phyloP scores from a whole-genome alignment of 2,329 filamentous ascomycete genomes.

The Neonectria coccinea region DNA sequence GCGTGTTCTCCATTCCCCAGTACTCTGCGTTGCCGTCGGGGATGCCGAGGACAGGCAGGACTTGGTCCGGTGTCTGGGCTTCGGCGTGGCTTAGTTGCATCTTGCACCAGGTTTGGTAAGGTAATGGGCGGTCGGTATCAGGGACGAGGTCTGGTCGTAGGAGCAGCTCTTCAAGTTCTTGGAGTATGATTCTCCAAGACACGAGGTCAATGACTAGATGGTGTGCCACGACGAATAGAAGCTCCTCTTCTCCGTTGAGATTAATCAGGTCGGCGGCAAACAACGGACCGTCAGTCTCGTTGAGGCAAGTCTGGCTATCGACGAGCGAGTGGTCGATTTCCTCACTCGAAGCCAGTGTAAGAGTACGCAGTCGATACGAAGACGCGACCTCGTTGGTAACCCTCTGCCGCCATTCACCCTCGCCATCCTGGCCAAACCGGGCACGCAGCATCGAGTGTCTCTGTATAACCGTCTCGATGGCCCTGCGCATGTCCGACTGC shows the following conservation, averaged over 20 bases:
- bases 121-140: slow-evolving; percentile 30
- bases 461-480: slow-evolving; percentile 22
- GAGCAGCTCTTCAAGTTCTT: slow-evolving; percentile 52
- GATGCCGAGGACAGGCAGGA: slow-evolving; percentile 26
- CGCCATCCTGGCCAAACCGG: slow-evolving; percentile 11
- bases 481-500: slow-evolving; percentile 18
- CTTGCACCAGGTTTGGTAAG: slow-evolving; percentile 54
- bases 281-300: slow-evolving; percentile 16
- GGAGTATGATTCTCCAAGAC: slow-evolving; percentile 57
- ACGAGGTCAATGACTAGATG: slow-evolving; percentile 57
- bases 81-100: slow-evolving; percentile 44
- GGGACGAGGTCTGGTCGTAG: slow-evolving; percentile 18
- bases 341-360: slow-evolving; percentile 1
- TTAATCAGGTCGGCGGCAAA: slow-evolving; percentile 32
- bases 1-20: slow-evolving; percentile 40
- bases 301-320: slow-evolving; percentile 35
- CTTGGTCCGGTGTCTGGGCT: slow-evolving; percentile 41
- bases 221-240: slow-evolving; percentile 52
- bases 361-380: slow-evolving; percentile 29
- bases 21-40: slow-evolving; percentile 39
- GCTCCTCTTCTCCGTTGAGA: slow-evolving; percentile 36
- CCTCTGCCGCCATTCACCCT: slow-evolving; percentile 28
- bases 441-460: slow-evolving; percentile 40
- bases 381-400: slow-evolving; percentile 16
- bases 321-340: slow-evolving; percentile 2